Base-by-base conservation (phyloP, 495 filamentous ascomycete species). In the Aspergillus funiculosus region DNA sequence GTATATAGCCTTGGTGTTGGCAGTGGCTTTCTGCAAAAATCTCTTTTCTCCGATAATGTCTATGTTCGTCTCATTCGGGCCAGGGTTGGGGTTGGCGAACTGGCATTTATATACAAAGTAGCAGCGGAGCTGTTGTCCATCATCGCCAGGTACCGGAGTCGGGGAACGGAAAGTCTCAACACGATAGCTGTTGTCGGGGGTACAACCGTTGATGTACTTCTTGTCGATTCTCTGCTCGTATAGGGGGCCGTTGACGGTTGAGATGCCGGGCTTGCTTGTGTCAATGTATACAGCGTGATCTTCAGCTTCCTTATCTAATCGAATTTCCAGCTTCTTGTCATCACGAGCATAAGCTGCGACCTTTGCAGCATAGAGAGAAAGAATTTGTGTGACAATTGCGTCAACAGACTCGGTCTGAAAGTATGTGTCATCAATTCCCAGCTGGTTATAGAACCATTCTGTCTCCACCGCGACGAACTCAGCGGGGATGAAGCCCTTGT, bases 201-300 rank as follows among this genome's bases (percentile, higher is more conserved):
- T 76, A 18, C 79, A 82, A 47, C 65, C 69, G 58, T 95, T 85
- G 57, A 98, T 75, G 58, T 98, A 98, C 73, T 97, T 97, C 52
- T 84, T 72, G 63, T 98, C 92, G 34, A 98, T 88, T 43, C 92
- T 76, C 60, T 90, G 84, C 67, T 98, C 92, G 66, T 95, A 98
- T 29, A 80, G 76, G 5, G 94, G 89, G 1, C 92, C 92, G 39
- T 77, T 70, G 6, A 86, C 62, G 29, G 80, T 72, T 24, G 81
- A 82, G 46, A 87, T 68, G 53, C 92, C 92, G 8, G 92, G 94
- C 54, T 80, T 82, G 63, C 88, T 95, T 10, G 94, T 98, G 60
- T 98, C 92, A 53, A 98, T 97, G 64, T 97, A 98, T 59, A 97
- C 91, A 29, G 92, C 92, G 63, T 97, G 94, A 65, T 97, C 94